A percentile compares a stretch with the other conserved stretches of the same genome.
Evolutionary conservation across 495 filamentous ascomycete species (phyloP).

Genomic region (Astrocystis sublimbata): DNA sequence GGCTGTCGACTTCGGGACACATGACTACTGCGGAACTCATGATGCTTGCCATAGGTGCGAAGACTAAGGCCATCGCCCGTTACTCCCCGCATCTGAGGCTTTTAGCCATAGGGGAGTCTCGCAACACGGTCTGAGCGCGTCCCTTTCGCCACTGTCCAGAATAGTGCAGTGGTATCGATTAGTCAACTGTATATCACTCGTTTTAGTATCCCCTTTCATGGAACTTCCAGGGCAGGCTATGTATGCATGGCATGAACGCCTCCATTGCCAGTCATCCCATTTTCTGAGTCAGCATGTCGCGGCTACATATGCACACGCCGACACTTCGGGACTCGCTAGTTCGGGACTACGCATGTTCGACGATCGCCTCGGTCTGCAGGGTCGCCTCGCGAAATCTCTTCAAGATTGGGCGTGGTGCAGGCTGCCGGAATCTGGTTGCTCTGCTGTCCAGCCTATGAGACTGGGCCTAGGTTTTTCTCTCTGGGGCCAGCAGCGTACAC

Average conservation of each 20-base stretch:
- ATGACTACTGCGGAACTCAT: slow-evolving; percentile 51
- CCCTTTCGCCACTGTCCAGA: slow-evolving; percentile 20
- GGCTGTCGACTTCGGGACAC: slow-evolving; percentile 53
- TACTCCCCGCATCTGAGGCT: slow-evolving; percentile 16
- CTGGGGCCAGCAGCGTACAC: background rate
- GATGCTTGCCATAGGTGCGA: slow-evolving; percentile 47
- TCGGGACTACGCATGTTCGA: background rate
- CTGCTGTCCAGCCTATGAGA: background rate
- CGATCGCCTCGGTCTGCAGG: background rate
- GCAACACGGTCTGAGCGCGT: slow-evolving; percentile 24
- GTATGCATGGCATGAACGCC: slow-evolving; percentile 1
- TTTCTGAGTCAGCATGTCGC: slow-evolving; percentile 9
- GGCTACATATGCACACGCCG: background rate
- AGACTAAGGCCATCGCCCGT: slow-evolving; percentile 35
- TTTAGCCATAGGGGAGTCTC: slow-evolving; percentile 4
- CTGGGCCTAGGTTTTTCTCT: background rate
- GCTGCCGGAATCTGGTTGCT: slow-evolving; percentile 3
- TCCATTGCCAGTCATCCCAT: slow-evolving; percentile 4
- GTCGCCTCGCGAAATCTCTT: slow-evolving; percentile 7
- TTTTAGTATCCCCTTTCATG: background rate
- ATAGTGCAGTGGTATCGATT: slow-evolving; percentile 12
- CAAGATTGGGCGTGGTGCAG: background rate
- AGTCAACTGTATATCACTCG: slow-evolving; percentile 5
- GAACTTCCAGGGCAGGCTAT: background rate
- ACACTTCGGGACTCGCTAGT: background rate